A percentile compares a stretch with the other conserved stretches of the same genome.
These are phyloP conservation scores for Rubroboletus pulcherrimus DNA, from an alignment of 768 basidiomycete genomes.

Conservation along the genomic window DNA sequence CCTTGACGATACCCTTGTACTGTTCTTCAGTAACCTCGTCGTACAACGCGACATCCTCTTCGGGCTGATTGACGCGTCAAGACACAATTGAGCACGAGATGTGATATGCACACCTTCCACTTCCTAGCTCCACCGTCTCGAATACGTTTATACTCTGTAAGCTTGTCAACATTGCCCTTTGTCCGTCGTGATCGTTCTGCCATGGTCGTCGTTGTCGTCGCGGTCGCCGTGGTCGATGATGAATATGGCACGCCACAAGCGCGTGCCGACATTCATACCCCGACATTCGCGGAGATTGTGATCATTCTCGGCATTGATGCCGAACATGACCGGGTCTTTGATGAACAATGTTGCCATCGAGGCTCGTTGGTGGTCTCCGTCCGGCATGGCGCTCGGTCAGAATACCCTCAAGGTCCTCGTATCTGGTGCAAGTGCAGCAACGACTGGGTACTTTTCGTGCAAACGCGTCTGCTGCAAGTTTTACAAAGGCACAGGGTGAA, in stretches of 20 bases:
- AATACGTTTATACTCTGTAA: conserved; percentile 58
- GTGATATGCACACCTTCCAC: conserved; percentile 46
- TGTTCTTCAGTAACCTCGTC: conserved; percentile 89
- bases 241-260: conserved; percentile 24
- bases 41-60: conserved; percentile 70
- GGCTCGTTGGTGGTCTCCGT: conserved; percentile 42
- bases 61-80: conserved; percentile 34
- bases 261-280: conserved; percentile 23
- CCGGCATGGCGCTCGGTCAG: conserved; percentile 42
- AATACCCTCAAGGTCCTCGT: conserved; percentile 32
- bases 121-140: conserved; percentile 56
- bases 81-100: not conserved
- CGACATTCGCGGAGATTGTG: conserved; percentile 18
- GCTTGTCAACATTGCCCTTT: conserved; percentile 35
- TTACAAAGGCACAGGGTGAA: not conserved
- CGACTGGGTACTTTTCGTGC: conserved; percentile 28
- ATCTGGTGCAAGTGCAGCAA: conserved; percentile 36
- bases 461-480: conserved; percentile 12
- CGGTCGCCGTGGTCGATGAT: not conserved
- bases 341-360: conserved; percentile 40
- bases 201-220: conserved; percentile 15
- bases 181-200: conserved; percentile 28
- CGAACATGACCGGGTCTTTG: not conserved
- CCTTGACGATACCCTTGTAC: conserved; percentile 80
- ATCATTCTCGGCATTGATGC: conserved; percentile 10